These are phyloP conservation scores for Globisporangium camurandrum DNA, from an alignment of 352 stramenopile genomes.

Conservation along the genomic window DNA sequence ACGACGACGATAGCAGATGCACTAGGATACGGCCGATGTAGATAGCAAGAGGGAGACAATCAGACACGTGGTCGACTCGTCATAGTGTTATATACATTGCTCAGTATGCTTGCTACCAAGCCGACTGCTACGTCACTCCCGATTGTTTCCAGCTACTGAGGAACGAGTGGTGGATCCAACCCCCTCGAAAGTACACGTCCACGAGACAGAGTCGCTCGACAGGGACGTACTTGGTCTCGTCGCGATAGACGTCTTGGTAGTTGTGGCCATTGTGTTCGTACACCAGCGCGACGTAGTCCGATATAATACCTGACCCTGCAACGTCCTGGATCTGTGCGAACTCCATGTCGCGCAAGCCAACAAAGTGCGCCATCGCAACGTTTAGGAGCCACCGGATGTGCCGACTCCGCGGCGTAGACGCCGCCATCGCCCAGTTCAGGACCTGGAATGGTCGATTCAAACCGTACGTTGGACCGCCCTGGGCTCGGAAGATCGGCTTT, in stretches of 20 bases:
- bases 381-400: slow-evolving; percentile 10
- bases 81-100: too few relatives aligned
- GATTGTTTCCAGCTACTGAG: slow-evolving; percentile 5
- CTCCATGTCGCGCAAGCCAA: slow-evolving; percentile 14
- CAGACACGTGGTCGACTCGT: too few relatives aligned
- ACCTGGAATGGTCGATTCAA: slow-evolving; percentile 12
- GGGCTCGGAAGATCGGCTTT: not conserved
- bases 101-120: too few relatives aligned
- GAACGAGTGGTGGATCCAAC: slow-evolving; percentile 5
- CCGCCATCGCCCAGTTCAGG: slow-evolving; percentile 17
- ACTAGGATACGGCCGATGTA: too few relatives aligned
- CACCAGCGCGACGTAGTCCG: slow-evolving; percentile 15
- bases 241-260: slow-evolving; percentile 4
- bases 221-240: slow-evolving; percentile 1
- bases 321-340: slow-evolving; percentile 9
- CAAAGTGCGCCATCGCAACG: slow-evolving; percentile 9
- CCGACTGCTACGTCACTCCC: too few relatives aligned
- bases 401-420: slow-evolving; percentile 3
- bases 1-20: too few relatives aligned
- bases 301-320: slow-evolving; percentile 11
- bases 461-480: not conserved
- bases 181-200: not conserved
- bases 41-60: too few relatives aligned
- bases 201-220: slow-evolving; percentile 5
- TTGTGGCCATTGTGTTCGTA: slow-evolving; percentile 6